phyloP scores from a whole-genome alignment of 257 asterid species.

The Striga asiatica region DNA sequence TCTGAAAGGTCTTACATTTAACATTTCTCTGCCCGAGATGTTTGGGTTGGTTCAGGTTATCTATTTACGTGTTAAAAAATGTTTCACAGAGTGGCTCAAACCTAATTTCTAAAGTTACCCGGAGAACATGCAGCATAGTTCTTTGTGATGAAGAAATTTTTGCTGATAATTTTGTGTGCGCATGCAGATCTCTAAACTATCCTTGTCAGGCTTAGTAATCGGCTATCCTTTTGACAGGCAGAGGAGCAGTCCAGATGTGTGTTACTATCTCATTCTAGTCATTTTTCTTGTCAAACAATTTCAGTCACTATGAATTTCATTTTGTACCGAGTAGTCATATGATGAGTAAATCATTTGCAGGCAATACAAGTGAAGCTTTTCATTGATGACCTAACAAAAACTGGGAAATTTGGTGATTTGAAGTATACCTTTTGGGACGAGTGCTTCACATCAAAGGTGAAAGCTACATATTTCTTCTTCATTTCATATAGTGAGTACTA shows the following conservation, averaged over 20 bases:
- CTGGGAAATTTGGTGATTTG: conserved; percentile 62
- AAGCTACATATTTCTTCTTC: not conserved
- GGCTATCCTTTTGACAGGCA: conserved; percentile 58
- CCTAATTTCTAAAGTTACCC: too few species aligned
- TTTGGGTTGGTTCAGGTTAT: too few species aligned
- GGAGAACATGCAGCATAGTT: too few species aligned
- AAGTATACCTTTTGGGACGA: conserved; percentile 81
- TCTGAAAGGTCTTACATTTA: too few species aligned
- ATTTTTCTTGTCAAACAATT: too few species aligned
- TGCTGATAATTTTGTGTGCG: too few species aligned
- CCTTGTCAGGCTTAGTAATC: conserved; percentile 44
- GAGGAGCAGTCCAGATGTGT: conserved; percentile 29
- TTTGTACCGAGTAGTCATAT: too few species aligned
- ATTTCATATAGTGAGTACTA: not conserved
- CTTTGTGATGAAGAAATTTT: too few species aligned
- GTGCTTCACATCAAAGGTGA: conserved; percentile 74
- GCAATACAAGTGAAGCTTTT: conserved; percentile 58
- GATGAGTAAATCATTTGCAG: conserved; percentile 31
- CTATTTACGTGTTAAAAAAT: too few species aligned
- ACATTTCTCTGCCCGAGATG: too few species aligned
- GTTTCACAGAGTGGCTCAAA: too few species aligned
- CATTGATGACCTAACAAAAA: conserved; percentile 48
- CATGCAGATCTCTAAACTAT: conserved; percentile 58
- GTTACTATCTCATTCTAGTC: conserved; percentile 9
- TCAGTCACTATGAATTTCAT: too few species aligned